Evolutionary conservation across 164 flowering plant species (phyloP), one percentile per base, ranked within the genome.

Genomic region (Nymphaea thermarum): DNA sequence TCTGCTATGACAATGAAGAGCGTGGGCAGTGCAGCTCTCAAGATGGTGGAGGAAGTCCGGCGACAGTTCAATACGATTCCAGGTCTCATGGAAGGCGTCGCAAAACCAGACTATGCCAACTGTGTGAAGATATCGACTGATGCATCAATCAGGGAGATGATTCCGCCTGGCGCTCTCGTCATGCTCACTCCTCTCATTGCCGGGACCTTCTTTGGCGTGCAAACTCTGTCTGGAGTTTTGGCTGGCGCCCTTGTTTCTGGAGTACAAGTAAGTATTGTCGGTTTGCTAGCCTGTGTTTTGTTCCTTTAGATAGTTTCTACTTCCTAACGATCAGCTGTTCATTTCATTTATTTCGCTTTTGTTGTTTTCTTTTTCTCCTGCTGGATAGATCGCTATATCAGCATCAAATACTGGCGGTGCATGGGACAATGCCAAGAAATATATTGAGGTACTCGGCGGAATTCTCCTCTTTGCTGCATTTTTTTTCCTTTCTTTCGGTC

Each of bases 1-100:
- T 76, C 79, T 5, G 79, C 79, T 55, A 76, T 76, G 79, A 76
- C 79, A 51, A 76, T 76, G 79, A 76, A 76, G 74, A 76, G 79
- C 67, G 79, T 77, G 17, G 79, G 79, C 47, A 77, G 77, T 66
- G 79, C 79, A 18, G 79, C 79, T 51, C 65, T 77, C 36, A 77
- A 77, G 66, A 77, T 77, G 79, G 79, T 77, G 44, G 79, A 77
- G 63, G 79, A 77, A 62, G 79, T 77, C 55, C 74, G 79, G 47
- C 67, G 79, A 64, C 79, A 77, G 60, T 77, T 77, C 67, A 77
- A 77, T 72, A 73, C 79, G 18, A 77, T 73, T 6, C 80, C 80
- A 7, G 80, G 80, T 55, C 67, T 77, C n/a, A 71, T 77, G 77
- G 80, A 77, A 64, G 80, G 80, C 51, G 25, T 53, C 45, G 68